Base-by-base conservation (phyloP, 805 yeast species). In the Kluyveromyces starmeri region DNA sequence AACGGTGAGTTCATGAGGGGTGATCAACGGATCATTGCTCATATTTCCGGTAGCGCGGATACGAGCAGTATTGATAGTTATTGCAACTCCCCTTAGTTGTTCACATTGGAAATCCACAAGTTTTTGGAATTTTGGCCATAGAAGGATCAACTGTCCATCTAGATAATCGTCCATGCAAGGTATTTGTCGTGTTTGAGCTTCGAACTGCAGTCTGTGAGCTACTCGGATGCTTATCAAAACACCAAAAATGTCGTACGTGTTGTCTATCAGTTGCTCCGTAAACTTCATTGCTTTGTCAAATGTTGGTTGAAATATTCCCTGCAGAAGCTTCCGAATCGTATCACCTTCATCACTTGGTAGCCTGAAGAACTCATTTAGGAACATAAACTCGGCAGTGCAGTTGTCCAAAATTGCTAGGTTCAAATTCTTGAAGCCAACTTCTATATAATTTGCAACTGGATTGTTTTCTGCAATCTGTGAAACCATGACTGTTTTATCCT, bases 111-210 rank as follows among this genome's bases (percentile, higher is more conserved):
- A 60, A 52, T 86, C 96, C 27, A 88, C 70, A 21, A 84, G 64
- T 29, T 66, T 68, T 48, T 86, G 88, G 49, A 88, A 82, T 39
- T 71, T 75, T 0, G 96, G 95, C 97, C 97, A 92, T 28, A 89
- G 60, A 3, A 70, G 55, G 34, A 84, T 71, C 41, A 78, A 57
- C 42, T 81, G 75, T 11, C 73, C 64, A 45, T 81, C 76, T 43
- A 80, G 65, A 53, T 80, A 83, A 39, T 75, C 82, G 42, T 78
- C 84, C 20, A 55, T 35, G 6, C 75, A 75, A 0, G 94, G 88
- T 2, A 81, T 74, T 37, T 71, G 71, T 39, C 83, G 68, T 41
- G 73, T 78, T 50, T 82, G 88, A 16, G 82, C 60, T 42, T 75
- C 78, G 36, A 70, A 69, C 41, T 74, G 81, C 36, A 83, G 57